These are phyloP conservation scores for Lactuca sativa DNA, from an alignment of 129 eudicot genomes.

Conservation along the genomic window DNA sequence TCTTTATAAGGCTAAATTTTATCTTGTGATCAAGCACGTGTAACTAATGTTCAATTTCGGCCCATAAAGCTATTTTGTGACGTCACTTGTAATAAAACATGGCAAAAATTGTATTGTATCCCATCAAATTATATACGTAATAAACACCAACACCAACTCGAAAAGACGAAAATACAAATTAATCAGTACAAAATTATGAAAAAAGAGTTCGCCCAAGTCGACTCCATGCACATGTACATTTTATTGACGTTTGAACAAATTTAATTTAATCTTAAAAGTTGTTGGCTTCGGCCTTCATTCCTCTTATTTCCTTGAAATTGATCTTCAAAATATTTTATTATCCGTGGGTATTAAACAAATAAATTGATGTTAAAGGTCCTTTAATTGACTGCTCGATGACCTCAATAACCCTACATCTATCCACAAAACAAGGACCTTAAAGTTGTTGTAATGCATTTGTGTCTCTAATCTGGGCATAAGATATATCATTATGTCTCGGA, in stretches of 20 bases:
- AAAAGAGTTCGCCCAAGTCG: neutral
- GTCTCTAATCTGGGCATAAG: constrained; percentile 15
- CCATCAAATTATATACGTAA: neutral
- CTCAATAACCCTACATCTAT: constrained; percentile 21
- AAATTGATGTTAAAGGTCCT: neutral
- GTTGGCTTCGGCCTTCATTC: neutral
- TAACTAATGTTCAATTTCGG: neutral
- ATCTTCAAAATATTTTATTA: neutral
- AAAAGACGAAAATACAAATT: neutral
- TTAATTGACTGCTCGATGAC: neutral
- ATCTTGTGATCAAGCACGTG: too few species aligned
- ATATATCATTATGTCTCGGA: constrained; percentile 19
- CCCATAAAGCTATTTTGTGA: neutral
- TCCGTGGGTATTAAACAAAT: neutral
- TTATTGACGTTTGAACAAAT: too few species aligned
- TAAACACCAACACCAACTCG: neutral
- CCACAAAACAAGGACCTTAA: constrained; percentile 25
- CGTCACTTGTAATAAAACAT: neutral
- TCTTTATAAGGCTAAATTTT: neutral
- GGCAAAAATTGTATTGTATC: neutral
- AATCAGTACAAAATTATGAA: neutral
- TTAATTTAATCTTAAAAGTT: too few species aligned
- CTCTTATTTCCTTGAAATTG: neutral
- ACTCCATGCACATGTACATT: neutral
- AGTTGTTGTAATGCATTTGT: constrained; percentile 19